A percentile compares a stretch with the other conserved stretches of the same genome.
Evolutionary conservation across 1,284 basidiomycete species (phyloP).

Genomic region (Tilletia indica): DNA sequence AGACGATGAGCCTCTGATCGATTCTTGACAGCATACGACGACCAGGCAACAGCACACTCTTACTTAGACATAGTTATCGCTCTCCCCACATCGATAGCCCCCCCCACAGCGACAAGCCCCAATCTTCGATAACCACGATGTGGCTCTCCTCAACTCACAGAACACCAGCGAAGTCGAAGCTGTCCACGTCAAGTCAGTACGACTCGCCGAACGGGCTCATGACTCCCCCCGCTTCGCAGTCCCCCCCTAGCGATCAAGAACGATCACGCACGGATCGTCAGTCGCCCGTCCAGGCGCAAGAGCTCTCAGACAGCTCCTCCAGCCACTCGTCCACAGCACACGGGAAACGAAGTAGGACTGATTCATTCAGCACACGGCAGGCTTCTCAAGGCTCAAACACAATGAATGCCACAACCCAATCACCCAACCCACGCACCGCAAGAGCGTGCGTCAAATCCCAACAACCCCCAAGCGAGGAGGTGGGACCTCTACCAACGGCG

Average conservation of each 20-base stretch:
- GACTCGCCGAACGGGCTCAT: constrained; percentile 7
- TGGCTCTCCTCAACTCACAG: too few species aligned
- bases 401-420: background rate
- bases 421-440: constrained; percentile 11
- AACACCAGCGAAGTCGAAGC: background rate
- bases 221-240: constrained; percentile 15
- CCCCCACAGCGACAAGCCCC: too few species aligned
- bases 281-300: too few species aligned
- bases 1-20: too few species aligned
- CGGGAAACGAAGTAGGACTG: too few species aligned
- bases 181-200: constrained; percentile 1
- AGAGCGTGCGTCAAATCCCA: background rate
- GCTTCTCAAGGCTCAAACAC: background rate
- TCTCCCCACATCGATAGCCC: too few species aligned
- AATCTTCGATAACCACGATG: too few species aligned
- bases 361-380: background rate
- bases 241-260: background rate
- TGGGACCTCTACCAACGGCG: background rate
- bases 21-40: too few species aligned
- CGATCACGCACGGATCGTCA: background rate
- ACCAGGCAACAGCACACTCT: too few species aligned
- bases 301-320: too few species aligned
- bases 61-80: too few species aligned
- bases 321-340: too few species aligned
- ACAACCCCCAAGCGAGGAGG: background rate